These are phyloP conservation scores for Penicillium sp. DNA, from an alignment of 2,329 filamentous ascomycete genomes.

Conservation along the genomic window DNA sequence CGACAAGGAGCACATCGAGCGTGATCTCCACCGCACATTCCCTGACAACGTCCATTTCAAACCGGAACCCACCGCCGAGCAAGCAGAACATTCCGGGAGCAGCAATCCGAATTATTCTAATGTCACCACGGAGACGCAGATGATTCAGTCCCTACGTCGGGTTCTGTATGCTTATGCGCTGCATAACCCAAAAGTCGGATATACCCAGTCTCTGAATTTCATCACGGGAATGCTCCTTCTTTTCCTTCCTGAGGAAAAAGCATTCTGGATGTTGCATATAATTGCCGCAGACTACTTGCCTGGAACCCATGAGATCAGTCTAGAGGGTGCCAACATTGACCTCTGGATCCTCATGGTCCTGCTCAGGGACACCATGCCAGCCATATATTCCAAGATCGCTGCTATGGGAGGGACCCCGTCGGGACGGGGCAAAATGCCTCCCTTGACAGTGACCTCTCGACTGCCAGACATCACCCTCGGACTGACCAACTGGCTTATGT, in stretches of 20 bases:
- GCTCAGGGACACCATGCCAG: constrained; percentile 76
- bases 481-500: constrained; percentile 98
- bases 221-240: constrained; percentile 84
- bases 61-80: constrained; percentile 47
- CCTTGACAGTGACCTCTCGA: constrained; percentile 47
- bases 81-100: constrained; percentile 26
- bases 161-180: constrained; percentile 87
- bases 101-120: constrained; percentile 37
- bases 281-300: constrained; percentile 86
- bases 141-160: constrained; percentile 76
- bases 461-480: constrained; percentile 88
- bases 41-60: constrained; percentile 93
- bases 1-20: constrained; percentile 86
- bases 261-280: constrained; percentile 89
- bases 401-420: constrained; percentile 55
- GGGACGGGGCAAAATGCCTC: constrained; percentile 42
- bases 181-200: constrained; percentile 87
- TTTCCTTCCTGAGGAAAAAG: constrained; percentile 87
- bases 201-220: constrained; percentile 95
- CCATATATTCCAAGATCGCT: constrained; percentile 84
- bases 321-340: constrained; percentile 91
- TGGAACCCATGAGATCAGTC: constrained; percentile 83
- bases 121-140: constrained; percentile 63
- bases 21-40: constrained; percentile 89
- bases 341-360: constrained; percentile 88